These are phyloP conservation scores for Penicillium egyptiacum DNA, from an alignment of 495 filamentous ascomycete species.

Conservation along the genomic window DNA sequence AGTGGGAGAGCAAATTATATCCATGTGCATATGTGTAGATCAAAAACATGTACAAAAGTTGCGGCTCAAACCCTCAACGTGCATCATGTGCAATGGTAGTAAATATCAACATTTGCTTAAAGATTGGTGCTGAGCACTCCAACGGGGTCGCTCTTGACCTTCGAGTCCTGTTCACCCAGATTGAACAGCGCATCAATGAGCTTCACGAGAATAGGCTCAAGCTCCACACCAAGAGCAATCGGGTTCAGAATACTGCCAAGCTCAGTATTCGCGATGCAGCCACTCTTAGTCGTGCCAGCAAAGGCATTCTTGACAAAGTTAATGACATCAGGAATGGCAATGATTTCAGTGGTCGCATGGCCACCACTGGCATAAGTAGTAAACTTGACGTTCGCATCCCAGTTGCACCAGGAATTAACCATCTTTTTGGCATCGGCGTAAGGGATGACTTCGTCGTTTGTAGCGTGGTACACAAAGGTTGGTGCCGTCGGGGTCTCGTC, in stretches of 20 bases:
- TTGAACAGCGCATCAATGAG: conserved; percentile 23
- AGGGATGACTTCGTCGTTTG: conserved; percentile 36
- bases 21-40: background rate
- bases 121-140: conserved; percentile 8
- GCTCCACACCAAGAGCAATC: conserved; percentile 25
- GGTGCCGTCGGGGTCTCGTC: conserved; percentile 34
- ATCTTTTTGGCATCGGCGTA: conserved; percentile 25
- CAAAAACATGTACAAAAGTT: background rate
- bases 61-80: background rate
- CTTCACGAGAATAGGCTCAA: conserved; percentile 32
- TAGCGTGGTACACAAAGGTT: conserved; percentile 37
- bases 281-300: conserved; percentile 22
- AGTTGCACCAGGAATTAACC: conserved; percentile 31
- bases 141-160: conserved; percentile 22
- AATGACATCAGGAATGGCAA: conserved; percentile 27
- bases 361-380: conserved; percentile 33
- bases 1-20: background rate
- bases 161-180: conserved; percentile 22
- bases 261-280: conserved; percentile 27
- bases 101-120: conserved; percentile 5
- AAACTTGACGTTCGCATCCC: conserved; percentile 32
- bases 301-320: conserved; percentile 32
- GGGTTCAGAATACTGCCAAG: conserved; percentile 26
- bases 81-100: background rate
- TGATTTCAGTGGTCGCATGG: conserved; percentile 31